These are phyloP conservation scores for Parsonsia alboflavescens DNA, from an alignment of 257 asterid genomes.

Conservation along the genomic window DNA sequence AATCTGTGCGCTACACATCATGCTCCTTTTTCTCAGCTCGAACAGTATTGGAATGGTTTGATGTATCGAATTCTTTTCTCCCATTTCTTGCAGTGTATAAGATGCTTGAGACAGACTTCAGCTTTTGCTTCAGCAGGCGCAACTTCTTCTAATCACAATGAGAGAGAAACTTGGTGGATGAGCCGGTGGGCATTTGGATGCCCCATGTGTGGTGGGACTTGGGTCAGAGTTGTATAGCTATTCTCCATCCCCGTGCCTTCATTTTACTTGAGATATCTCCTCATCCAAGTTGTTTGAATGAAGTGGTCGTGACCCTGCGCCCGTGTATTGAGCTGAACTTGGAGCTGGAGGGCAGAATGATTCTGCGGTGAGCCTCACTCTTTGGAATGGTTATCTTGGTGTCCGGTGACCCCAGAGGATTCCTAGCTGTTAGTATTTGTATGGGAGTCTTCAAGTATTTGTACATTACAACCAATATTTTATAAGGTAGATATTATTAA, in stretches of 20 bases:
- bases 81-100: conserved; percentile 68
- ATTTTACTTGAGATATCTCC: neutral
- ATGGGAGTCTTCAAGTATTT: neutral
- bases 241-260: neutral
- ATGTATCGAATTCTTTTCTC: neutral
- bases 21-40: neutral
- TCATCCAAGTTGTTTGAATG: neutral
- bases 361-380: neutral
- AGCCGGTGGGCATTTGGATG: conserved; percentile 94
- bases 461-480: neutral
- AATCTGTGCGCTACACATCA: neutral
- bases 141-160: conserved; percentile 46
- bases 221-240: conserved; percentile 84
- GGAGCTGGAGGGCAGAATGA: neutral
- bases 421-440: neutral
- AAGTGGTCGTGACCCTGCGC: neutral
- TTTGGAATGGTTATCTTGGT: neutral
- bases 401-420: neutral
- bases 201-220: conserved; percentile 98
- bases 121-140: conserved; percentile 76
- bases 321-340: neutral
- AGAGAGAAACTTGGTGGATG: conserved; percentile 91
- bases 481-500: too few species aligned
- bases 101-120: conserved; percentile 92
- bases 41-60: neutral